Evolutionary conservation across 75 land plant genomes (phyloP), one percentile per base, ranked within the genome.

Genomic region (Pseudotsuga menziesii): DNA sequence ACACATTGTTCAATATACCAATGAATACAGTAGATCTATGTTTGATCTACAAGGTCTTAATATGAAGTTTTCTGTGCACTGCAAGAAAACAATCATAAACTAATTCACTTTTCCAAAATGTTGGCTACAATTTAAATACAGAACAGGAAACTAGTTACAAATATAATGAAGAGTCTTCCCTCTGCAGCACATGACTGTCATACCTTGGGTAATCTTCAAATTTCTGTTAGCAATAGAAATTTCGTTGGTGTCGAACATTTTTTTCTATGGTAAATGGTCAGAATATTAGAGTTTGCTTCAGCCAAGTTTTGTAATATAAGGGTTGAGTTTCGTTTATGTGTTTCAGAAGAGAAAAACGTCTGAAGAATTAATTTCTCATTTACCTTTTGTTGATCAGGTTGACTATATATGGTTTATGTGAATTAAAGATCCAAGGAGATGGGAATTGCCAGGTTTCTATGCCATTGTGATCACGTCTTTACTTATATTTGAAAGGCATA

Each of bases 401-500:
- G 56, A 76, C 78, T 69, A 80, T 82, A 17, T 93, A 95, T 88
- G 92, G 96, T 25, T 77, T 95, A 73, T 85, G 61, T 70, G 98
- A 95, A 85, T 88, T 88, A 23, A 88, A 80, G 83, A 92, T 95
- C 58, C 85, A 91, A 83, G 98, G 98, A 9, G 98, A 95, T 86
- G 98, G 98, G 25, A 95, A 95, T 77, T 95, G 98, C 76, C 98
- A 95, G 96, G 98, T 93, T 19, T 39, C 72, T 82, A 16, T 77
- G 19, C 20, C 22, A 36, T 17, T 17, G 22, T 12, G 29, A 36
- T 32, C 19, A 69, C 26, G 3, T 26, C 8, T 32, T 36, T 29
- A 69, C 23, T 19, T 69, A 26, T 69, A 16, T 23, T 29, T 16
- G 72, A 29, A 32, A 32, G 25, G 19, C 22, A n/a, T n/a, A 32